phyloP scores from a whole-genome alignment of 1,284 basidiomycete genomes.

The Coniophora puteana region DNA sequence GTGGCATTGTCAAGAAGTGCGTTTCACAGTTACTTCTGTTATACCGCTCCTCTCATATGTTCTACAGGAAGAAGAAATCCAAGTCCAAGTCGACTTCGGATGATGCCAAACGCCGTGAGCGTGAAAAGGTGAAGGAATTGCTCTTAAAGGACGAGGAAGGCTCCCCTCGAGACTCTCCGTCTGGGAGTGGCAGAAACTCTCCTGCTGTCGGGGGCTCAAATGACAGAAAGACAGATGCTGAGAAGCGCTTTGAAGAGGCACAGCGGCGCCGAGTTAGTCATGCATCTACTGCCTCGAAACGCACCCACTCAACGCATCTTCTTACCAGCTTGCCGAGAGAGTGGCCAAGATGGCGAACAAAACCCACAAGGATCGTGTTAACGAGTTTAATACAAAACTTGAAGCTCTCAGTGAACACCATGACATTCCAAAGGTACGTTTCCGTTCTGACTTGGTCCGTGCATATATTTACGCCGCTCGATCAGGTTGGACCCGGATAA shows the following conservation, averaged over 20 bases:
- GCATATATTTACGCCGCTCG: slow-evolving; percentile 22
- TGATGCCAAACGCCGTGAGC: slow-evolving; percentile 31
- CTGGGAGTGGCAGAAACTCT: slow-evolving; percentile 57
- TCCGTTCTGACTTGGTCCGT: slow-evolving; percentile 20
- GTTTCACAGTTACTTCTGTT: slow-evolving; percentile 23
- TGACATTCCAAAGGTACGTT: slow-evolving; percentile 82
- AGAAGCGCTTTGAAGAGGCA: slow-evolving; percentile 84
- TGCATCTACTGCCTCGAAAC: slow-evolving; percentile 3
- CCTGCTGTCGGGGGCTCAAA: slow-evolving; percentile 43
- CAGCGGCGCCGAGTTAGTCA: slow-evolving; percentile 76
- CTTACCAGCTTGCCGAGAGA: slow-evolving; percentile 76
- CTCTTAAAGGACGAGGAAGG: slow-evolving; percentile 42
- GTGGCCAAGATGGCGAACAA: slow-evolving; percentile 80
- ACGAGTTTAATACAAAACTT: slow-evolving; percentile 87
- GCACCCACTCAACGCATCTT: too few relatives aligned
- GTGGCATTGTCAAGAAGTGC: slow-evolving; percentile 80
- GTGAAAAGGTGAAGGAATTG: slow-evolving; percentile 48
- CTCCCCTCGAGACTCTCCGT: slow-evolving; percentile 39
- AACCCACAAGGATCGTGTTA: slow-evolving; percentile 95
- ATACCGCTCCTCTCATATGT: slow-evolving; percentile 14
- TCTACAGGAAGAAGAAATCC: slow-evolving; percentile 85
- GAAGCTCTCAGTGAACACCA: slow-evolving; percentile 90
- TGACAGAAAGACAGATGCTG: slow-evolving; percentile 81
- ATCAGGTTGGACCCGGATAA: slow-evolving; percentile 77
- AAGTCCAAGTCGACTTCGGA: slow-evolving; percentile 61